Conservation (phyloP, 75 land plant genomes). For the Picea sitchensis region DNA sequence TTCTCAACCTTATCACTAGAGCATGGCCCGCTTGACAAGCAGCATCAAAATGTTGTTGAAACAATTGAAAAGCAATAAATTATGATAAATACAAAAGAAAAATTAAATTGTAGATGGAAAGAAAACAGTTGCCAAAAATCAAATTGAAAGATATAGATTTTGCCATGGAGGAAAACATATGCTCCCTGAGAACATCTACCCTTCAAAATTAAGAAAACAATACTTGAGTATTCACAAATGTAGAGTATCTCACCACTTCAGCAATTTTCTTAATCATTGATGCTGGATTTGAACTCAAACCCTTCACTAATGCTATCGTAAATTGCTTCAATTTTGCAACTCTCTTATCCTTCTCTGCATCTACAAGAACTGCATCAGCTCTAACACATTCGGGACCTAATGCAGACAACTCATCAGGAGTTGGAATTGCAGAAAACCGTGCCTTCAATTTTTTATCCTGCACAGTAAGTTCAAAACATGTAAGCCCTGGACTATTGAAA, state of each 20-base stretch:
- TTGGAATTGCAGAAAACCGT: conserved; percentile 56
- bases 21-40: no score
- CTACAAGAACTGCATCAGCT: conserved; percentile 80
- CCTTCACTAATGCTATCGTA: conserved; percentile 64
- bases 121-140: background rate
- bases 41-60: no score
- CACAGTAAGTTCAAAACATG: background rate
- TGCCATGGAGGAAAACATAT: background rate
- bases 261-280: conserved; percentile 82
- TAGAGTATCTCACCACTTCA: conserved; percentile 57
- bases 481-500: background rate
- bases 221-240: background rate
- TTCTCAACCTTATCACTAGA: no score
- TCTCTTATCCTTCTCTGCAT: conserved; percentile 75
- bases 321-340: conserved; percentile 75
- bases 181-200: background rate
- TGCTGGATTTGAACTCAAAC: conserved; percentile 64
- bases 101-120: background rate
- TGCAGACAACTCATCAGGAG: conserved; percentile 57
- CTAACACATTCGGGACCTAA: conserved; percentile 47
- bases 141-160: background rate
- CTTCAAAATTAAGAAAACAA: background rate
- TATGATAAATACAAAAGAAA: background rate
- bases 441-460: conserved; percentile 77
- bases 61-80: background rate